These are phyloP conservation scores for Rhodotorula sp. DNA, from an alignment of 1,284 basidiomycete genomes.

Conservation along the genomic window DNA sequence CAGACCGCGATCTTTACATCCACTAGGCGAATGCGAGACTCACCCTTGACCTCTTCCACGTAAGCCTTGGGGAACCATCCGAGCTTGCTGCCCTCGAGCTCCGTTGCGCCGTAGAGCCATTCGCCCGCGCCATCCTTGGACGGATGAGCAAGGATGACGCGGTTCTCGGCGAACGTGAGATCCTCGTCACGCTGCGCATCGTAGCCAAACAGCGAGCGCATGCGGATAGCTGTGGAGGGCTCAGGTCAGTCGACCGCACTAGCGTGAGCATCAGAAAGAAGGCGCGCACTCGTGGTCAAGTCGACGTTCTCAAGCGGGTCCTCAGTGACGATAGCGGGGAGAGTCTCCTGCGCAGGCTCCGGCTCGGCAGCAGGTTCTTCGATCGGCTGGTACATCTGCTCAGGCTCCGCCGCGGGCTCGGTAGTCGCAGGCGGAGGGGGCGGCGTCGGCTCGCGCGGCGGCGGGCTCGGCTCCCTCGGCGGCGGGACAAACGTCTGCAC, in stretches of 20 bases:
- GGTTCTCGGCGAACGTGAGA: slow-evolving; percentile 79
- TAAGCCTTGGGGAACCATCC: slow-evolving; percentile 93
- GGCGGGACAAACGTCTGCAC: slow-evolving; percentile 62
- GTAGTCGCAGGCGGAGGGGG: slow-evolving; percentile 1
- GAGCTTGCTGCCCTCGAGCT: slow-evolving; percentile 63
- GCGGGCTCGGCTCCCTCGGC: slow-evolving; percentile 34
- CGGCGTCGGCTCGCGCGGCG: slow-evolving; percentile 11
- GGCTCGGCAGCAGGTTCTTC: slow-evolving; percentile 54
- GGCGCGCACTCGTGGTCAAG: slow-evolving; percentile 56
- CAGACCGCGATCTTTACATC: neutral
- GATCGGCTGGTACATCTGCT: neutral
- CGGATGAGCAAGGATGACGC: slow-evolving; percentile 76
- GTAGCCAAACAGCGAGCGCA: slow-evolving; percentile 74
- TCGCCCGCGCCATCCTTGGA: slow-evolving; percentile 67
- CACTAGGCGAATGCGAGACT: slow-evolving; percentile 46
- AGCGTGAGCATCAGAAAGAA: slow-evolving; percentile 23
- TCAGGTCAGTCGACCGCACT: neutral
- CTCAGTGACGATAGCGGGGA: slow-evolving; percentile 54
- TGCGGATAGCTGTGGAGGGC: slow-evolving; percentile 60
- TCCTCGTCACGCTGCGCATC: slow-evolving; percentile 82
- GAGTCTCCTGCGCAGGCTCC: slow-evolving; percentile 55
- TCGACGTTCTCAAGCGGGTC: slow-evolving; percentile 79
- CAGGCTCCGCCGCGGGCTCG: neutral
- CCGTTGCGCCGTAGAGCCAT: slow-evolving; percentile 86
- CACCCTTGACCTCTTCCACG: slow-evolving; percentile 71